A percentile compares a stretch with the other conserved stretches of the same genome.
Evolutionary conservation across 2,329 filamentous ascomycete genomes (phyloP).

Genomic region (Fusarium irregulare): DNA sequence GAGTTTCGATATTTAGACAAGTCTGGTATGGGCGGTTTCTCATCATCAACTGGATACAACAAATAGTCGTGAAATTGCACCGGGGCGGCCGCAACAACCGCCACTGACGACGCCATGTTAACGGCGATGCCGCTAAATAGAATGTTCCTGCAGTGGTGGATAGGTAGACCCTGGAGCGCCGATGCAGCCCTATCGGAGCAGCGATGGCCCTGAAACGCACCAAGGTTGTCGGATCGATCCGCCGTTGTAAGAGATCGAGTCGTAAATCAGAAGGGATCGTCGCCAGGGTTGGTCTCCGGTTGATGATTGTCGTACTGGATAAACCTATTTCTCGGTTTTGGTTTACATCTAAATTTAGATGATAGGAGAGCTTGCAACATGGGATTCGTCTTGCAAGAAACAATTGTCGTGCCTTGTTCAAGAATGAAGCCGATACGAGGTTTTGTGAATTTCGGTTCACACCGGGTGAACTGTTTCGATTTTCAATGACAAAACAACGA

Average conservation of each 20-base stretch:
- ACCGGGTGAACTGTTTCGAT: conserved; percentile 15
- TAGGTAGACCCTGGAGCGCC: conserved; percentile 25
- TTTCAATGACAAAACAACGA: not conserved
- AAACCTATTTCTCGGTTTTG: not conserved
- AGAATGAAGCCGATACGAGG: not conserved
- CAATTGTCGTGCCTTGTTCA: not conserved
- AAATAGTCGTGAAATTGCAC: conserved; percentile 33
- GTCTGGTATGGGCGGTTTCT: conserved; percentile 35
- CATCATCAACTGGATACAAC: conserved; percentile 18
- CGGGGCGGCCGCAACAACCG: conserved; percentile 24
- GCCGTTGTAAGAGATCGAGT: conserved; percentile 20
- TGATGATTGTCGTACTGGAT: conserved; percentile 6
- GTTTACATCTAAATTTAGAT: not conserved
- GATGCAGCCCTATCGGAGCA: conserved; percentile 40
- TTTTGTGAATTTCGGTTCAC: conserved; percentile 5
- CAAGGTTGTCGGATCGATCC: conserved; percentile 35
- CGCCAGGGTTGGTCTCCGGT: conserved; percentile 31
- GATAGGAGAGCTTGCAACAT: not conserved
- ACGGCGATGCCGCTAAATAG: conserved; percentile 22
- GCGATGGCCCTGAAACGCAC: conserved; percentile 23
- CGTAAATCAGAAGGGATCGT: conserved; percentile 29
- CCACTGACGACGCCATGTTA: conserved; percentile 29
- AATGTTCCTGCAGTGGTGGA: conserved; percentile 37
- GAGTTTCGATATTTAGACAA: conserved; percentile 50
- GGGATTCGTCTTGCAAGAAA: not conserved